Evolutionary conservation across 768 basidiomycete genomes (phyloP).

Genomic region (Phanerochaete sordida): DNA sequence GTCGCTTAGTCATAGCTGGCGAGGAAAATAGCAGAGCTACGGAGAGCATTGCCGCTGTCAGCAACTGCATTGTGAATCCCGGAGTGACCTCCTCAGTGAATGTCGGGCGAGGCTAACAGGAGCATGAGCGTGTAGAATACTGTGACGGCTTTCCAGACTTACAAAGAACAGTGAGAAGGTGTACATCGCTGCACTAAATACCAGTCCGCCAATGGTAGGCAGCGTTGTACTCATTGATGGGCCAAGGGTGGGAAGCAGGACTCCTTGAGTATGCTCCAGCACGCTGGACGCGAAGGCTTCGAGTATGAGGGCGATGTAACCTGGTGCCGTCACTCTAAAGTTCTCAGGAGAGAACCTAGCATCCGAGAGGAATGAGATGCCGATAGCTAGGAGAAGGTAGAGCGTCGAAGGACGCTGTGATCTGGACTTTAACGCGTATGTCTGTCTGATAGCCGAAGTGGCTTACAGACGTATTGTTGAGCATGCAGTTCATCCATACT

Average conservation of each 20-base stretch:
- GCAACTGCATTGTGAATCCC: not conserved
- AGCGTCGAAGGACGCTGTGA: conserved; percentile 40
- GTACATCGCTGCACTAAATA: conserved; percentile 65
- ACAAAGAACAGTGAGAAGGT: conserved; percentile 57
- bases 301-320: conserved; percentile 61
- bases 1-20: conserved; percentile 47
- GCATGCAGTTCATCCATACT: conserved; percentile 57
- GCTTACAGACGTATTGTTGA: conserved; percentile 47
- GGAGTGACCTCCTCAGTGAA: not conserved
- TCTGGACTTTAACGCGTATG: not conserved
- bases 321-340: conserved; percentile 47
- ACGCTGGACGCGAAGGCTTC: conserved; percentile 59
- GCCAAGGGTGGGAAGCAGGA: conserved; percentile 56
- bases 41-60: conserved; percentile 33
- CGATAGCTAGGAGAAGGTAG: conserved; percentile 44
- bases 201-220: conserved; percentile 57
- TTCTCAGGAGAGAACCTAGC: conserved; percentile 37
- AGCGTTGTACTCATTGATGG: conserved; percentile 52
- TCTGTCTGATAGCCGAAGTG: not conserved
- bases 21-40: conserved; percentile 55
- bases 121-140: conserved; percentile 45
- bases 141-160: not conserved
- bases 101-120: not conserved
- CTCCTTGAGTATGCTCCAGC: conserved; percentile 57
- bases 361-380: conserved; percentile 58